A percentile compares a stretch with the other conserved stretches of the same genome.
Conservation (phyloP, 176 grass and related monocot species). For the Elaeis guineensis region DNA sequence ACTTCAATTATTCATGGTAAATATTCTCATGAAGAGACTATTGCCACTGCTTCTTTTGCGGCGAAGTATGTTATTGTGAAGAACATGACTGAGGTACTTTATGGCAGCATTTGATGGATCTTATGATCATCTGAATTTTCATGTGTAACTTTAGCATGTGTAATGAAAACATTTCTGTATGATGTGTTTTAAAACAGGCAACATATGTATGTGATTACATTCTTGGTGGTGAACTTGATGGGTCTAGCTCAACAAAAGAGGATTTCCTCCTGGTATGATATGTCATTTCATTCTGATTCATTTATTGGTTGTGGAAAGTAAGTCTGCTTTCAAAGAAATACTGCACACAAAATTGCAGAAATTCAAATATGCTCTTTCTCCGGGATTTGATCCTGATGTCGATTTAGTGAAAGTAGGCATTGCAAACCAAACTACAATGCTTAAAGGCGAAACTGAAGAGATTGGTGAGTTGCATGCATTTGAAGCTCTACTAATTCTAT, state of each 20-base stretch:
- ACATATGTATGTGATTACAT: slow-evolving; percentile 92
- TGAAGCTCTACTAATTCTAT: neutral
- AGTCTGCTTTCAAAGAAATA: neutral
- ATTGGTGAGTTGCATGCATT: slow-evolving; percentile 42
- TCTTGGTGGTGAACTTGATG: slow-evolving; percentile 81
- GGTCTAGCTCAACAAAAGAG: slow-evolving; percentile 91
- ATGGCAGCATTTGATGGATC: neutral
- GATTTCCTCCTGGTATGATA: slow-evolving; percentile 58
- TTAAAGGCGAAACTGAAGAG: slow-evolving; percentile 99
- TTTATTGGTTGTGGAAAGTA: slow-evolving; percentile 3
- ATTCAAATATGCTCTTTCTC: slow-evolving; percentile 82
- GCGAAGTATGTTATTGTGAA: slow-evolving; percentile 82
- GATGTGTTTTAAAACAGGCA: slow-evolving; percentile 31
- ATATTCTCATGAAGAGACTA: slow-evolving; percentile 91
- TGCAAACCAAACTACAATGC: slow-evolving; percentile 99
- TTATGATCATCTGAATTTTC: too few species aligned
- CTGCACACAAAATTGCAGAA: slow-evolving; percentile 39
- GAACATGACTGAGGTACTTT: slow-evolving; percentile 75
- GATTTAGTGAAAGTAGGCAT: slow-evolving; percentile 80
- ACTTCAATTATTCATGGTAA: slow-evolving; percentile 96
- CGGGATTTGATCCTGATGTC: slow-evolving; percentile 92
- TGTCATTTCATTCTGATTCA: slow-evolving; percentile 4
- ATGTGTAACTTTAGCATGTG: too few species aligned
- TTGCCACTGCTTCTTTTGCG: slow-evolving; percentile 96
- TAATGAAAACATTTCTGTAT: too few species aligned